Base-by-base conservation (phyloP, 495 filamentous ascomycete species). In the Annulohypoxylon bovei region DNA sequence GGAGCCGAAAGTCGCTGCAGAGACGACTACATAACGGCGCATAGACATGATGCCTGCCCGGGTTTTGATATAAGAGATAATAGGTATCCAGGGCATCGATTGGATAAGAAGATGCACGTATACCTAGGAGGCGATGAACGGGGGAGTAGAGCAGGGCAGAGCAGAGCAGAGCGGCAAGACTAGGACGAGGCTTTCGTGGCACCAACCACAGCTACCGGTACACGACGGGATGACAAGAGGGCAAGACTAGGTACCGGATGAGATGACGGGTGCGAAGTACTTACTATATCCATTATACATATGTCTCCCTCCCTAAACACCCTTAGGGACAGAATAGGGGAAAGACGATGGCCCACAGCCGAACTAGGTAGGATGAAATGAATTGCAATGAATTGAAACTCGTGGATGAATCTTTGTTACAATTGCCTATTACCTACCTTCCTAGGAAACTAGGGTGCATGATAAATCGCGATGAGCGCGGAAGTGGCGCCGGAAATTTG, bases 101-200 rank as follows among this genome's bases (percentile, higher is more conserved):
- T 56, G 53, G 53, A 56, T 56, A 39, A 25, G 32, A 53, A 56
- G 25, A 39, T 37, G 53, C 18, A 56, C 12, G n/a, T n/a, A 39
- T 11, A 20, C 46, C 20, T 3, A 8, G 23, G 20, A 2, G 11
- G 46, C 14, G 25, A 23, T 23, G 12, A 35, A 39, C 18, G 27
- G 6, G 5, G 12, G 14, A 37, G 16, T 7, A 16, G 6, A 55
- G n/a, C 16, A 37, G 52, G 16, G 16, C 42, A 6, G 16, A 4
- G 22, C 2, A 14, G 20, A 52, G 5, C 1, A 23, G 47, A 11
- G 27, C 23, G 6, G 16, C n/a, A 22, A 46, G 32, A 35, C 32
- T 9, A 8, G 39, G 14, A 42, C 20, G 16, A 5, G 39, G 14
- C 37, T 42, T 40, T 42, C 16, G 8, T 49, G 46, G 25, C 14